Evolutionary conservation across 208 protist species (phyloP).

Genomic region (Leishmania tarentolae): DNA sequence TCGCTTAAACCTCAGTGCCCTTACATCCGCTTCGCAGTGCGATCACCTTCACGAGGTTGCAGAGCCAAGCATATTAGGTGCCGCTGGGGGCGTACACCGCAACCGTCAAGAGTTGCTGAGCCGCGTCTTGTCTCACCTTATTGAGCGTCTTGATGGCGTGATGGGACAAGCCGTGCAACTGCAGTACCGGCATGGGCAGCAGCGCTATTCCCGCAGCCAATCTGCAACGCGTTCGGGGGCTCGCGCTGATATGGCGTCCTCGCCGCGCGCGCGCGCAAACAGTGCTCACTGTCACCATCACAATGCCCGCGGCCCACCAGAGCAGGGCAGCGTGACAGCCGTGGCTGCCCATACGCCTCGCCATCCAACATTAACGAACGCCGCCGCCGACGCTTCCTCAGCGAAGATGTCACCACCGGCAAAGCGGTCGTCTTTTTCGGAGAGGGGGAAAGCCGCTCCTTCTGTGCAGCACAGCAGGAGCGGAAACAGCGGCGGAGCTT

Average conservation of each 20-base stretch:
- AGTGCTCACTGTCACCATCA: not conserved
- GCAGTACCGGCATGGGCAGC: not conserved
- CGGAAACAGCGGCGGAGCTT: not conserved
- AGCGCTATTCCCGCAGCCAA: not conserved
- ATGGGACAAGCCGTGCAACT: constrained; percentile 14
- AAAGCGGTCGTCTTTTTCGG: not conserved
- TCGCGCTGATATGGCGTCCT: not conserved
- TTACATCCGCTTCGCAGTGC: not conserved
- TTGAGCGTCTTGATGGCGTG: constrained; percentile 38
- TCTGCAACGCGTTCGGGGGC: not conserved
- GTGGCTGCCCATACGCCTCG: not conserved
- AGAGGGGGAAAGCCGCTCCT: not conserved
- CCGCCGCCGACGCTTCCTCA: not conserved
- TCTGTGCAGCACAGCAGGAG: not conserved
- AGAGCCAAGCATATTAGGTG: not conserved
- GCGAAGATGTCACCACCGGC: not conserved
- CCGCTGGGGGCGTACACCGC: not conserved
- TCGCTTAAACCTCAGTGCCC: not conserved
- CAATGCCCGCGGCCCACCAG: not conserved
- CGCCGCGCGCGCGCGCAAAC: constrained; percentile 1
- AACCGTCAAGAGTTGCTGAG: constrained; percentile 4
- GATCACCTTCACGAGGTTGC: not conserved
- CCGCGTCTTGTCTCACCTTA: constrained; percentile 17
- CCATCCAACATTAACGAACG: not conserved
- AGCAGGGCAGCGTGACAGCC: not conserved